Percentiles rank a stretch among this genome's conserved stretches.
Conservation (phyloP, 2,329 filamentous ascomycete species). For the Chaetomium sp. region DNA sequence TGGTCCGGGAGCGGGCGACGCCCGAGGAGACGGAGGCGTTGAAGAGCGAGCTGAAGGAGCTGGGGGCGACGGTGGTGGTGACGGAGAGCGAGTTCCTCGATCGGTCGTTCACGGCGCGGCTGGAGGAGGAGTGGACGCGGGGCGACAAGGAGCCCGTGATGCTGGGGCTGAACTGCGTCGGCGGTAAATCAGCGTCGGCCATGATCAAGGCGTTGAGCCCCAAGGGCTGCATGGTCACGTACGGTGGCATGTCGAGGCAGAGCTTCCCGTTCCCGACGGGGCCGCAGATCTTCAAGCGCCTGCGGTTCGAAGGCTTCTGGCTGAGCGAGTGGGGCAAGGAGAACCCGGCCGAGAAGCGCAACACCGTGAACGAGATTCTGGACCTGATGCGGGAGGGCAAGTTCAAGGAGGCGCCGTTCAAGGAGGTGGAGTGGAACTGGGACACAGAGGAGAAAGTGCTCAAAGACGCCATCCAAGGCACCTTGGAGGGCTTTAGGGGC, state of each 20-base stretch:
- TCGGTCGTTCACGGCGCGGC: conserved; percentile 62
- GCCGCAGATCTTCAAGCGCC: conserved; percentile 89
- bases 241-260: conserved; percentile 92
- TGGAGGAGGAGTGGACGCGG: conserved; percentile 65
- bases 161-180: conserved; percentile 90
- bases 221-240: conserved; percentile 80
- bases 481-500: conserved; percentile 77
- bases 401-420: conserved; percentile 82
- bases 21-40: conserved; percentile 64
- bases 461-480: conserved; percentile 75
- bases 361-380: conserved; percentile 83
- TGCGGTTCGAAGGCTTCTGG: conserved; percentile 93
- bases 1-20: conserved; percentile 73
- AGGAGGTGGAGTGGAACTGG: conserved; percentile 81
- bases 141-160: conserved; percentile 71
- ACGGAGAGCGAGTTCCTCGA: conserved; percentile 58
- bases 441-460: conserved; percentile 72
- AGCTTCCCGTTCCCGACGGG: conserved; percentile 80
- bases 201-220: conserved; percentile 73
- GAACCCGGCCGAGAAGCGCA: conserved; percentile 71
- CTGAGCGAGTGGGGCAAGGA: conserved; percentile 84
- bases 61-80: conserved; percentile 61
- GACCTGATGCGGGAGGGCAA: conserved; percentile 71
- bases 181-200: conserved; percentile 78
- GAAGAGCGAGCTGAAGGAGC: conserved; percentile 52